Base-by-base conservation (phyloP, 176 grass and related monocot genomes). In the Aechmea fasciata region DNA sequence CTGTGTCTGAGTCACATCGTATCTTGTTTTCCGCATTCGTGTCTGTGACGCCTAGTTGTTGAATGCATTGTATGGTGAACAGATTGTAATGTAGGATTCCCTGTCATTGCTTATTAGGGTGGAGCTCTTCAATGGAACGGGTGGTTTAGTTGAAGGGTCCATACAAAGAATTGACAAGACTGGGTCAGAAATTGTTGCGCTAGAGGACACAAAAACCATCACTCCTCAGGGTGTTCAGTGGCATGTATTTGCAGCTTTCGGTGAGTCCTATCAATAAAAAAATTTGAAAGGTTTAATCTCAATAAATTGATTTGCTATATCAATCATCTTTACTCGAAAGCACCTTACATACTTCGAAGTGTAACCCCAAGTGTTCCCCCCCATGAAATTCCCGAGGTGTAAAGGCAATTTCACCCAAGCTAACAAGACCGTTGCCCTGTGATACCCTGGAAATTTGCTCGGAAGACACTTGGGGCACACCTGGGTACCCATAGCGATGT, bases 221-320 rank as follows among this genome's bases (percentile, higher is more conserved):
- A 20, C 76, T 77, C 89, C 81, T 71, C 81, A 83, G 64, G 93
- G 93, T 3, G 74, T 92, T 71, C 86, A 85, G 59, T 92, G 89
- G 89, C 89, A 92, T 85, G 86, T 92, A 52, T 97, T 57, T 87
- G 83, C 89, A 69, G 86, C 93, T 71, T 90, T 92, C 69, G 93
- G 93, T 97, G 79, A 85, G 88, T 67, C 53, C 61, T 15, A 3
- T 55, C 11, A 66, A 66, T 8, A 25, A 15, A 50, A 14, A 0
- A 0, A 77, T 14, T 50, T 1, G 15, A 18, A 10, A 61, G 15
- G 55, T 61, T 61, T 61, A 41, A 41, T 41, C 33, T 41, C 33
- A 1, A 41, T 41, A 41, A 41, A 41, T 41, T 41, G 33, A 41
- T 41, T 41, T 41, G 33, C 33, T 41, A 41, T 41, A 41, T 41